A percentile compares a stretch with the other conserved stretches of the same genome.
phyloP scores from a whole-genome alignment of 164 flowering plant species.

The Magnolia kwangsiensis region DNA sequence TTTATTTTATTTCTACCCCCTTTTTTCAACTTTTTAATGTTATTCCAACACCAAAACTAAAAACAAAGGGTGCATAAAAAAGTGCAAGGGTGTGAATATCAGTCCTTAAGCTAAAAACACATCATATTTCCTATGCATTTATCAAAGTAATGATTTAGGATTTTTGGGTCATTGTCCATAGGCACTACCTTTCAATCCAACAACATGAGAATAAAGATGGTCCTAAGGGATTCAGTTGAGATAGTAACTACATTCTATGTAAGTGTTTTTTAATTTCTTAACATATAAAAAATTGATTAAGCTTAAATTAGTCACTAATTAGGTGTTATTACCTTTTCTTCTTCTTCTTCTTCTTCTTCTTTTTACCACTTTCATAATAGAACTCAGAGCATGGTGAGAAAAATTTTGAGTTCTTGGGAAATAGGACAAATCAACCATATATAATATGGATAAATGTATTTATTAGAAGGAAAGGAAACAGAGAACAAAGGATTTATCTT shows the following conservation, averaged over 20 bases:
- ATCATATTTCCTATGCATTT: neutral
- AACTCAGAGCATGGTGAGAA: conserved; percentile 75
- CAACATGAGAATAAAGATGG: conserved; percentile 65
- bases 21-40: neutral
- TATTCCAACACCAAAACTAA: neutral
- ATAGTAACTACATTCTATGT: conserved; percentile 77
- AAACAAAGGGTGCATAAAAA: neutral
- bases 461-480: conserved; percentile 68
- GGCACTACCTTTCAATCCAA: conserved; percentile 80
- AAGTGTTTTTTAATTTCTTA: conserved; percentile 13
- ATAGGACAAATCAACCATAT: conserved; percentile 74
- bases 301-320: neutral
- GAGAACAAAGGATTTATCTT: conserved; percentile 70
- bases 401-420: conserved; percentile 83
- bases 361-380: conserved; percentile 55
- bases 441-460: conserved; percentile 78
- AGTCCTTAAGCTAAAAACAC: neutral
- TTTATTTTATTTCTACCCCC: no score
- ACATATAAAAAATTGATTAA: neutral
- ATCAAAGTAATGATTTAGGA: neutral
- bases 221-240: conserved; percentile 72
- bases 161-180: conserved; percentile 1
- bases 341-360: neutral
- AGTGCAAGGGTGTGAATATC: no score
- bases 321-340: neutral